phyloP scores from a whole-genome alignment of 2,329 filamentous ascomycete genomes.

The Tympanopsis confertula region DNA sequence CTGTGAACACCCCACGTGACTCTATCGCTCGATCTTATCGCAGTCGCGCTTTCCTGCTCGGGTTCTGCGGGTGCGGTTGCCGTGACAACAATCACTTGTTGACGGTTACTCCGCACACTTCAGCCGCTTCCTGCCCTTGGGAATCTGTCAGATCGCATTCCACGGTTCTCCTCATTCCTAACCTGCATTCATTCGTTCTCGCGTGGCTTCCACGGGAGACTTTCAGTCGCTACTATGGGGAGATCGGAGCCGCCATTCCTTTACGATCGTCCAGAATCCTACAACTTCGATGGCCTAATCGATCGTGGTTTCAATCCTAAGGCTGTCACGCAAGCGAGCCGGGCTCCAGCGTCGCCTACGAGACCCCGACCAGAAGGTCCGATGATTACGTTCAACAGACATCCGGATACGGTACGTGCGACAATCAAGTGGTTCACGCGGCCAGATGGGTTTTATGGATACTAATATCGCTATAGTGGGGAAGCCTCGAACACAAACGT shows the following conservation, averaged over 20 bases:
- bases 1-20: too few relatives aligned
- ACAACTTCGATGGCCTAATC: background rate
- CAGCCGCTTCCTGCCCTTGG: too few relatives aligned
- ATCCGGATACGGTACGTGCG: background rate
- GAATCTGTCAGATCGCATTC: too few relatives aligned
- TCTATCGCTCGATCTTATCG: too few relatives aligned
- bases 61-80: too few relatives aligned
- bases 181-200: background rate
- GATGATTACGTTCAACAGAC: background rate
- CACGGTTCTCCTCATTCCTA: background rate
- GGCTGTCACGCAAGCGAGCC: background rate
- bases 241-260: background rate
- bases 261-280: background rate
- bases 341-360: background rate
- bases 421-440: too few relatives aligned
- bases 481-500: too few relatives aligned
- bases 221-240: background rate
- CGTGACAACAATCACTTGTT: too few relatives aligned
- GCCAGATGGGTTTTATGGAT: too few relatives aligned
- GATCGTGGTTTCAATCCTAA: background rate
- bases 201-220: background rate
- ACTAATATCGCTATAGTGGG: too few relatives aligned
- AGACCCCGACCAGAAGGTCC: background rate
- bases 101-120: too few relatives aligned
- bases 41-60: too few relatives aligned